A percentile compares a stretch with the other conserved stretches of the same genome.
These are phyloP conservation scores for Botryotinia convoluta DNA, from an alignment of 2,329 filamentous ascomycete genomes.

Conservation along the genomic window DNA sequence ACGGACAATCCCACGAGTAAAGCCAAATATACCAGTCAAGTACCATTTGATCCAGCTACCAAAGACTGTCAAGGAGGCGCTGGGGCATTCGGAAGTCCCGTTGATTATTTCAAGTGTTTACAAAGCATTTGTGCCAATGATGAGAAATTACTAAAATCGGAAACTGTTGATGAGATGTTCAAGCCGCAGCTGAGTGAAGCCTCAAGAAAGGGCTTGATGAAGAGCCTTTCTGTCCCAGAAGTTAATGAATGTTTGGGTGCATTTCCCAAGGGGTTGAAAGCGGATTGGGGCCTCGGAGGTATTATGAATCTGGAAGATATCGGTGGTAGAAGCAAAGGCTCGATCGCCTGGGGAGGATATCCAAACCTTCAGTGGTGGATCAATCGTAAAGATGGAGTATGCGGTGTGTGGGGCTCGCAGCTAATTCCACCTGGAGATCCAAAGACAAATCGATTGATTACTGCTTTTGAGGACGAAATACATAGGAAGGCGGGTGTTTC, in stretches of 20 bases:
- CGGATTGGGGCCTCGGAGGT: conserved; percentile 44
- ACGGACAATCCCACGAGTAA: conserved; percentile 23
- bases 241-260: conserved; percentile 28
- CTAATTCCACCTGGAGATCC: conserved; percentile 44
- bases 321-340: conserved; percentile 40
- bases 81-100: conserved; percentile 40
- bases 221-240: conserved; percentile 19
- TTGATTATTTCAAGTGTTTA: conserved; percentile 47
- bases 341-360: conserved; percentile 47
- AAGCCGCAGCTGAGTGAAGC: conserved; percentile 44
- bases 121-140: conserved; percentile 50
- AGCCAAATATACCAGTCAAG: conserved; percentile 19
- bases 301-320: conserved; percentile 43
- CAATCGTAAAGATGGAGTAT: conserved; percentile 42
- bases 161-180: conserved; percentile 48
- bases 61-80: conserved; percentile 37
- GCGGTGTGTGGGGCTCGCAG: conserved; percentile 45
- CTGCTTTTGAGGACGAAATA: conserved; percentile 42
- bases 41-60: conserved; percentile 19
- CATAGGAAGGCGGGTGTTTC: conserved; percentile 34
- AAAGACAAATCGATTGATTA: conserved; percentile 39
- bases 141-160: conserved; percentile 45
- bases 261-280: conserved; percentile 40
- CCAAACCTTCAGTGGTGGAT: conserved; percentile 49
- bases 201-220: conserved; percentile 32